Evolutionary conservation across 805 yeast genomes (phyloP), one percentile per base, ranked within the genome.

Genomic region (Jamesozyma piceae): DNA sequence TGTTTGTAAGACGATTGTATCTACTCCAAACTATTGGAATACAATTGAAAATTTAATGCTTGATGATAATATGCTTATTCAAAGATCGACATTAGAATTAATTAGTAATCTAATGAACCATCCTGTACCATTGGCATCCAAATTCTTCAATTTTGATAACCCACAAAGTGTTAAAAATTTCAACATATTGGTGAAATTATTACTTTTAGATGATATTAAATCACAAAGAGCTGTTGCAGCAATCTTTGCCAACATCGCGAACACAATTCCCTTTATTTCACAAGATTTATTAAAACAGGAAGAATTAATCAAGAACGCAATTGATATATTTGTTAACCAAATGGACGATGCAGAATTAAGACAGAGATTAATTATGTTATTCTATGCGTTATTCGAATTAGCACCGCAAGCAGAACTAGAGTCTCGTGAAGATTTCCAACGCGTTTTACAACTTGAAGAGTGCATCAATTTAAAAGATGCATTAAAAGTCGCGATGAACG

Each of bases 51-150:
- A 57, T 24, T 50, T 66, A 17, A 52, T 76, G 48, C 48, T 75
- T 17, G 68, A 74, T 44, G 69, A 71, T 27, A 71, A 75, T 41
- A 51, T 62, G 1, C 57, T 67, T 41, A 57, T 83, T 3, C 85
- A 80, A 54, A 65, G 75, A 39, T 77, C 85, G 0, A 50, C 79
- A 0, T 66, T 82, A 60, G 88, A 83, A 52, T 68, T 83, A 15
- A 58, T 81, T 9, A 73, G 82, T 45, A 83, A 83, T 54, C 56
- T 82, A 37, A 71, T 78, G 53, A 64, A 63, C 34, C 60, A 62
- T 39, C 63, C 66, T 20, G 17, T 55, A 15, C 52, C 57, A 43
- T 59, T 76, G 28, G 78, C 75, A 1, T 60, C 49, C 1, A 74
- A 75, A 46, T 72, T 82, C 50, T 82, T 82, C 64, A 77, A 80